phyloP scores from a whole-genome alignment of 1,284 basidiomycete species.

The Thelephora terrestris region DNA sequence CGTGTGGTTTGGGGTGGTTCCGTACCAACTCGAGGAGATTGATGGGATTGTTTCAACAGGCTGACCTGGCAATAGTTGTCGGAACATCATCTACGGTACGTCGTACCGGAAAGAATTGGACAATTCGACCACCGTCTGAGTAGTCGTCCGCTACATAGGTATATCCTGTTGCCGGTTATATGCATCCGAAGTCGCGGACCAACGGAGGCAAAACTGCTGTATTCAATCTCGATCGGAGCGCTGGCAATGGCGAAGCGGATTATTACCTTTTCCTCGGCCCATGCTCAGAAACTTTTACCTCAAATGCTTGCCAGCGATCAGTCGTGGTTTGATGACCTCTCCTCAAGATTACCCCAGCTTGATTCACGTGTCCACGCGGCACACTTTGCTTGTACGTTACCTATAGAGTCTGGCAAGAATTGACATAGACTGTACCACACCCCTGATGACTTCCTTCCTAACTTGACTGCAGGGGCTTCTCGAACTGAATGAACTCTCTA shows the following conservation, averaged over 20 bases:
- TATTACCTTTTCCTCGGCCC: slow-evolving; percentile 40
- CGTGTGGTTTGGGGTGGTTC: slow-evolving; percentile 57
- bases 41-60: slow-evolving; percentile 32
- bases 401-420: no score
- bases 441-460: no score
- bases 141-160: slow-evolving; percentile 20
- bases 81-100: slow-evolving; percentile 53
- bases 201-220: slow-evolving; percentile 44
- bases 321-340: no score
- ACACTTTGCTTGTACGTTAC: no score
- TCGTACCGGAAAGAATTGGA: slow-evolving; percentile 1
- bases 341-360: no score
- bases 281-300: slow-evolving; percentile 35
- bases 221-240: slow-evolving; percentile 45
- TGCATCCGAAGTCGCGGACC: slow-evolving; percentile 23
- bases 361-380: no score
- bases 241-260: slow-evolving; percentile 33
- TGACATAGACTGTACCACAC: no score
- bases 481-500: no score
- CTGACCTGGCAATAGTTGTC: slow-evolving; percentile 52
- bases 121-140: background rate
- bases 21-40: slow-evolving; percentile 34
- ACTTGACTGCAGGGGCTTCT: no score
- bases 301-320: slow-evolving; percentile 18
- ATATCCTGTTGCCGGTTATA: slow-evolving; percentile 37